A percentile compares a stretch with the other conserved stretches of the same genome.
Evolutionary conservation across 768 basidiomycete genomes (phyloP).

Genomic region (Boletus sp.): DNA sequence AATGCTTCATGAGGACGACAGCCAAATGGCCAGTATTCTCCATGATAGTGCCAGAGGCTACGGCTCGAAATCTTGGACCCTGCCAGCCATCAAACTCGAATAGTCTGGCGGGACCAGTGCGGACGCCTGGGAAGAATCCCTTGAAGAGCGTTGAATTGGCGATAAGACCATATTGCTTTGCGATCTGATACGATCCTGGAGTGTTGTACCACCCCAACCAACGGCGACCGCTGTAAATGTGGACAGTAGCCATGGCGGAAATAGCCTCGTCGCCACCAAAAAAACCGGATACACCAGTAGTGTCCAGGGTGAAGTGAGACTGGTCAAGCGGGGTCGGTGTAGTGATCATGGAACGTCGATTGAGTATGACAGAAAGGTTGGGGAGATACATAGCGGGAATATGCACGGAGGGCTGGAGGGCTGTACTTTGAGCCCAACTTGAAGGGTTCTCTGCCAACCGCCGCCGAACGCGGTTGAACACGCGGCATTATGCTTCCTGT

Average conservation of each 20-base stretch:
- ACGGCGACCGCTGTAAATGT: slow-evolving; percentile 22
- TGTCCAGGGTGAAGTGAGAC: slow-evolving; percentile 18
- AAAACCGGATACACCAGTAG: slow-evolving; percentile 28
- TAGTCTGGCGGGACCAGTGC: slow-evolving; percentile 11
- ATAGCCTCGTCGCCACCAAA: slow-evolving; percentile 35
- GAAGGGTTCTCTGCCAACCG: too few relatives aligned
- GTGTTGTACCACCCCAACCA: slow-evolving; percentile 37
- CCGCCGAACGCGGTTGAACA: background rate
- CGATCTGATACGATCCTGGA: slow-evolving; percentile 30
- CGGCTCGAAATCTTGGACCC: slow-evolving; percentile 2
- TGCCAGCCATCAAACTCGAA: slow-evolving; percentile 2
- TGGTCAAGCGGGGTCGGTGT: background rate
- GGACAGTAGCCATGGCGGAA: slow-evolving; percentile 30
- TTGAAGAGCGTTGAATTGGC: slow-evolving; percentile 16
- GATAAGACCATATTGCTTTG: slow-evolving; percentile 24
- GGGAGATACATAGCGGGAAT: slow-evolving; percentile 1
- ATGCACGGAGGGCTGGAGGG: background rate
- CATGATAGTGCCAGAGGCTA: slow-evolving; percentile 4
- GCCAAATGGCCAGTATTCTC: slow-evolving; percentile 8
- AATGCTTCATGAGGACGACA: slow-evolving; percentile 3
- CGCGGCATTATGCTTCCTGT: background rate
- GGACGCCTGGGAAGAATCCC: slow-evolving; percentile 8
- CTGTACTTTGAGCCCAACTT: background rate
- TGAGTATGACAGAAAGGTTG: background rate
- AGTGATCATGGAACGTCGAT: slow-evolving; percentile 1